Percentiles rank a stretch among this genome's conserved stretches.
These are phyloP conservation scores for Aspergillus cristatus DNA, from an alignment of 495 filamentous ascomycete species.

Conservation along the genomic window DNA sequence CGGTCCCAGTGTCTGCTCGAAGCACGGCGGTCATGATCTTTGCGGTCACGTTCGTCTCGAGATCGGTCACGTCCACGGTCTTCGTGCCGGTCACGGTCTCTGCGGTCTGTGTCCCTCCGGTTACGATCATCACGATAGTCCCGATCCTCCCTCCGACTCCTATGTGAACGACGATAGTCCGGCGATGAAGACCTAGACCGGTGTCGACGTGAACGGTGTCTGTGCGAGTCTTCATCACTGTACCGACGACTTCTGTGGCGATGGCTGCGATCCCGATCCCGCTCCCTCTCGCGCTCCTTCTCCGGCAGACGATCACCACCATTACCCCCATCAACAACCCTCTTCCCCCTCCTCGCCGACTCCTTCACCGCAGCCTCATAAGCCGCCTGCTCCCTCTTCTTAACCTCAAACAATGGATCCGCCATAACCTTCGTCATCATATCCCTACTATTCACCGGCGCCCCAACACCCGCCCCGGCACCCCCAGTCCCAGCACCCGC, in stretches of 20 bases:
- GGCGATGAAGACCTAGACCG: conserved; percentile 25
- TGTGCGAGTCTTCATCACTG: conserved; percentile 22
- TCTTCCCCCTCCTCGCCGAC: conserved; percentile 57
- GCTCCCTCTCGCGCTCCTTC: conserved; percentile 13
- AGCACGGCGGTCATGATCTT: conserved; percentile 10
- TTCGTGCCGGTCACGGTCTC: conserved; percentile 8
- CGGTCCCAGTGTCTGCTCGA: conserved; percentile 18
- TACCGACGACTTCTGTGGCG: conserved; percentile 18
- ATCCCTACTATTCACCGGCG: conserved; percentile 60
- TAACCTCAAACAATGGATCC: conserved; percentile 86
- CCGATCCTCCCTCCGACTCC: conserved; percentile 22
- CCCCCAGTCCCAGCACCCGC: conserved; percentile 47
- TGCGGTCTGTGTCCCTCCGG: conserved; percentile 13
- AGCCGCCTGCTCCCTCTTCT: conserved; percentile 82
- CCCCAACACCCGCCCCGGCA: conserved; percentile 50
- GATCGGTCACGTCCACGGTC: conserved; percentile 15
- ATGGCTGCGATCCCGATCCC: conserved; percentile 10
- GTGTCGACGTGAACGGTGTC: conserved; percentile 20
- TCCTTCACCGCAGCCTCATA: conserved; percentile 87
- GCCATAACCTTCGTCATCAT: conserved; percentile 74
- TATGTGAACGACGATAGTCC: conserved; percentile 12
- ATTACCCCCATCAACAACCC: conserved; percentile 46
- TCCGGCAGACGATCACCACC: conserved; percentile 13
- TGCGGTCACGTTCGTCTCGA: conserved; percentile 7
- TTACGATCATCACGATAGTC: conserved; percentile 12